Conservation (phyloP, 2,329 filamentous ascomycete species). For the Nakataea oryzae region DNA sequence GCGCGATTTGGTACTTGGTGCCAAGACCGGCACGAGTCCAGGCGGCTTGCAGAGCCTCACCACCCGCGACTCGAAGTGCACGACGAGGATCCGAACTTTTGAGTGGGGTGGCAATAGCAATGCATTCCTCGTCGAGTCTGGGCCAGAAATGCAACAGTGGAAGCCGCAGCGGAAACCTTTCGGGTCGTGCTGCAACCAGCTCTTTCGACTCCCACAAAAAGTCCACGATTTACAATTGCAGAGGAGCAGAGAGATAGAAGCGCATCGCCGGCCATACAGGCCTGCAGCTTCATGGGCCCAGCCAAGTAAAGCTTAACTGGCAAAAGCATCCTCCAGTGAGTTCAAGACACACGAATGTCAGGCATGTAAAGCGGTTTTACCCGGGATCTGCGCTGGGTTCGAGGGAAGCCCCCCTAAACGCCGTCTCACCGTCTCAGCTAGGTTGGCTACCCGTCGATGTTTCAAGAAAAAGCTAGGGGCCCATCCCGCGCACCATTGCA, state of each 20-base stretch:
- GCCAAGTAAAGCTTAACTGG: not conserved
- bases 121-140: not conserved
- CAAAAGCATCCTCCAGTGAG: not conserved
- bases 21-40: not conserved
- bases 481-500: not conserved
- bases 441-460: not conserved
- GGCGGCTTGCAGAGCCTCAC: not conserved
- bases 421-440: not conserved
- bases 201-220: too few species aligned
- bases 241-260: too few species aligned
- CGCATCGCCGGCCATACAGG: too few species aligned
- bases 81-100: not conserved
- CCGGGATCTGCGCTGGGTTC: conserved; percentile 2
- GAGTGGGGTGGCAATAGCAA: not conserved
- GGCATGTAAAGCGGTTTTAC: conserved; percentile 1
- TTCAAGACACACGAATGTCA: not conserved
- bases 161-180: not conserved
- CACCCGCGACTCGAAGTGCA: not conserved
- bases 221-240: too few species aligned
- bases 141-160: not conserved
- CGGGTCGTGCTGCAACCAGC: too few species aligned
- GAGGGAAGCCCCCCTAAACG: not conserved
- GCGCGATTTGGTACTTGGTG: not conserved
- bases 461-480: not conserved
- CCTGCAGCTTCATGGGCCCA: not conserved